Percentiles rank a stretch among this genome's conserved stretches.
These are phyloP conservation scores for Kazachstania kunashirensis DNA, from an alignment of 805 yeast genomes.

Conservation along the genomic window DNA sequence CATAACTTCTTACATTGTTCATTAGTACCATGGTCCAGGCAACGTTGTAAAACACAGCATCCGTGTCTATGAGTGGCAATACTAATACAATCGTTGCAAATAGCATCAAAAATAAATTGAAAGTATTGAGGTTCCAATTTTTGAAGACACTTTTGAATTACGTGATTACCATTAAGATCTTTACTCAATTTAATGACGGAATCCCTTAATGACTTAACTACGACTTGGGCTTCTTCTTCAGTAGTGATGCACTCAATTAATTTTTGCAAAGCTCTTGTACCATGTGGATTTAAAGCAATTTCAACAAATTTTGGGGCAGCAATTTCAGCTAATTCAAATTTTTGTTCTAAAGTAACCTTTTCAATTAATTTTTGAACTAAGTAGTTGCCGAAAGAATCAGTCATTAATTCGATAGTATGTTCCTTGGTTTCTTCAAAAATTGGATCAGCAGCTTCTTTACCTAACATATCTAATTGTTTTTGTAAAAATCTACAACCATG, in stretches of 20 bases:
- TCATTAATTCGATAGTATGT: conserved; percentile 80
- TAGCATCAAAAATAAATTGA: conserved; percentile 86
- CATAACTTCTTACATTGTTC: conserved; percentile 63
- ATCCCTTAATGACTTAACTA: conserved; percentile 50
- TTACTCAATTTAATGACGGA: conserved; percentile 73
- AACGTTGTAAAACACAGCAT: conserved; percentile 92
- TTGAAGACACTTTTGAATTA: conserved; percentile 84
- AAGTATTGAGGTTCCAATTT: conserved; percentile 56
- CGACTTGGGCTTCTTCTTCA: conserved; percentile 58
- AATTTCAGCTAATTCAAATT: conserved; percentile 56
- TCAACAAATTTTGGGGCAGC: conserved; percentile 66
- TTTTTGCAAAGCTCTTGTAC: conserved; percentile 91
- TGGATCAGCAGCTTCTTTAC: conserved; percentile 53
- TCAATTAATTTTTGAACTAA: conserved; percentile 85
- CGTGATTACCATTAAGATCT: conserved; percentile 78
- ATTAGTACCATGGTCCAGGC: conserved; percentile 77
- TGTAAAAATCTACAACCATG: conserved; percentile 94
- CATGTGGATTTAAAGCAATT: conserved; percentile 88
- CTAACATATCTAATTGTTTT: conserved; percentile 64
- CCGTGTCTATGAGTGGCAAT: conserved; percentile 96
- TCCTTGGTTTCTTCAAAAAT: conserved; percentile 74
- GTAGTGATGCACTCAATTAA: conserved; percentile 72
- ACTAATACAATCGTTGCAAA: conserved; percentile 57
- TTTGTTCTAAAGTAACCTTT: conserved; percentile 57
- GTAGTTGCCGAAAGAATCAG: conserved; percentile 95